These are phyloP conservation scores for Trichoderma parareesei DNA, from an alignment of 495 filamentous ascomycete genomes.

Conservation along the genomic window DNA sequence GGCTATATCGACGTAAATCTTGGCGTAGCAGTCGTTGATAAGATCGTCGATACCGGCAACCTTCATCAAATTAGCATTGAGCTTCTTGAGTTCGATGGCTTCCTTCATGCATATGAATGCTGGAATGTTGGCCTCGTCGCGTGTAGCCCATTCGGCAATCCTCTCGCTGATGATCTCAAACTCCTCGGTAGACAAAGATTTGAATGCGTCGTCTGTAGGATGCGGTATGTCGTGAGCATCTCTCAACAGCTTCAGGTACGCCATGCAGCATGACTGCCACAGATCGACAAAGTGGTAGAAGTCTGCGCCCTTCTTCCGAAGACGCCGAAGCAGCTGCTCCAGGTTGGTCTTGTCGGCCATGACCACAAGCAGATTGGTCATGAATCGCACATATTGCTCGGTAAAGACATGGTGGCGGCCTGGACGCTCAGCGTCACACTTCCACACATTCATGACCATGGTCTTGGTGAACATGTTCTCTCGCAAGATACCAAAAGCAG, in stretches of 20 bases:
- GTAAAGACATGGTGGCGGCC: constrained; percentile 94
- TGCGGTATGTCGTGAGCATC: constrained; percentile 54
- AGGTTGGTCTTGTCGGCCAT: constrained; percentile 71
- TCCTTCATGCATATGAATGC: constrained; percentile 73
- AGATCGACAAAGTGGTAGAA: constrained; percentile 78
- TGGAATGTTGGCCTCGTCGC: constrained; percentile 20
- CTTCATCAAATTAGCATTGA: constrained; percentile 81
- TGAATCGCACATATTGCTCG: constrained; percentile 76
- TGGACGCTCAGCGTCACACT: constrained; percentile 82
- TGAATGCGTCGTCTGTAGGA: constrained; percentile 72
- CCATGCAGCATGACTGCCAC: constrained; percentile 72
- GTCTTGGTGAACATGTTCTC: constrained; percentile 93
- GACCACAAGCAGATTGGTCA: constrained; percentile 63
- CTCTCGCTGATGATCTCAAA: constrained; percentile 53
- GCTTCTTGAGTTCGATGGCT: constrained; percentile 78
- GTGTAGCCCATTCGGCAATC: constrained; percentile 44
- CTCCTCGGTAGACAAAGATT: constrained; percentile 67
- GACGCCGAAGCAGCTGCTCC: constrained; percentile 69
- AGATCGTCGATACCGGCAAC: constrained; percentile 79
- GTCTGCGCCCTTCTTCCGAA: constrained; percentile 74
- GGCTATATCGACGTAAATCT: constrained; percentile 55
- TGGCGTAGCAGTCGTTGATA: constrained; percentile 76
- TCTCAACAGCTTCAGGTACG: constrained; percentile 71
- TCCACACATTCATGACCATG: constrained; percentile 92
- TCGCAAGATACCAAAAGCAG: constrained; percentile 66